Evolutionary conservation across 2,329 filamentous ascomycete species (phyloP), one percentile per base, ranked within the genome.

Genomic region (Ilyonectria destructans): DNA sequence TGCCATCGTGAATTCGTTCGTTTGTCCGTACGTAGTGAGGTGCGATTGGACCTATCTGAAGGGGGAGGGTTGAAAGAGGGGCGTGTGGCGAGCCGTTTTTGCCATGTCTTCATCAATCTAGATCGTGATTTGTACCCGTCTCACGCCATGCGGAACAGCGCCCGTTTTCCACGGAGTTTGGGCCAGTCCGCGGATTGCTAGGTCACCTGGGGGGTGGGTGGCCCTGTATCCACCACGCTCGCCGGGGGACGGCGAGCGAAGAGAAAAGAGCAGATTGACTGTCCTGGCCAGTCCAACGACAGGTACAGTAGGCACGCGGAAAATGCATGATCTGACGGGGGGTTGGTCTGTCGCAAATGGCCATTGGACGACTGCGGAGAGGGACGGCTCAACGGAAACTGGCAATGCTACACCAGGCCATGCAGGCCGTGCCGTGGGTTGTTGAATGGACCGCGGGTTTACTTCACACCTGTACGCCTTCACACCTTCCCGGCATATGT

Each of bases 301-400:
- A 52, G 26, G 31, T 33, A 31, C 29, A 9, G 40, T 35, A 35
- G 9, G 29, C 51, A 54, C 35, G 12, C n/a, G 21, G 31, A 43
- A 33, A 51, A 54, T 58, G 46, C 69, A 75, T 72, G 65, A 67
- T 72, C 67, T 71, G 72, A 74, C 68, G 69, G 59, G 51, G 45
- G 57, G 55, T 59, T 56, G 26, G 56, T 63, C 51, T 54, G 52
- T 58, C 54, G 62, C 46, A 58, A 46, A 26, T 26, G 26, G 23
- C 56, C 45, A 64, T 58, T 64, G 62, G 62, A n/a, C 46, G 31
- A 40, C 10, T 60, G 58, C 33, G 46, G 58, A 37, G 58, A 37
- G 49, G 40, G 52, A 65, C 57, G 62, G 62, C 62, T 62, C 64
- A 66, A 66, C 64, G 54, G 58, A 66, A 54, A 66, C 51, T 52